Evolutionary conservation across 352 stramenopile species (phyloP), one percentile per base, ranked within the genome.

Genomic region (Phytophthora aleatoria): DNA sequence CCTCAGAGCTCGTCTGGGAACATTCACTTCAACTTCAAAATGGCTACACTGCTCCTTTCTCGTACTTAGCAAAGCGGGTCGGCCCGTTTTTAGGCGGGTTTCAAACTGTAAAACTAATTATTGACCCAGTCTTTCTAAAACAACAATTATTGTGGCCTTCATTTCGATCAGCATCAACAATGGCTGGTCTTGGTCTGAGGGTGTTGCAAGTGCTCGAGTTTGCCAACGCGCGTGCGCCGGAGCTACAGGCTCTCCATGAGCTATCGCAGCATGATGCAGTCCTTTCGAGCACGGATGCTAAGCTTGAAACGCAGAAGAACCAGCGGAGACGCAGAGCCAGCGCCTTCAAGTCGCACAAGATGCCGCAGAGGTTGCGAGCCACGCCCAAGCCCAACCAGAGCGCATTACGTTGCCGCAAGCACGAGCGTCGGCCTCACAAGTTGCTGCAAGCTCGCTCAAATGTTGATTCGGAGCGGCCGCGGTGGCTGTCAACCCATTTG

Each of bases 161-260:
- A 20, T 20, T 20, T 20, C 20, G 20, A 20, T 20, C 20, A 20
- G 20, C 12, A 41, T 16, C 35, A 41, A n/a, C 2, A 64, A 75
- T 72, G 70, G 54, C 58, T 72, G 69, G 65, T 16, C 61, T 89
- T 5, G 84, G 82, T 48, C 79, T 78, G 31, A 77, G 82, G 57
- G 75, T 94, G 59, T 53, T 90, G 44, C 81, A 92, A 64, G 86
- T 94, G 81, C 83, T 94, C 31, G 80, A 92, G 33, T 92, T 94
- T 52, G 83, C 86, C 20, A 73, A 63, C 33, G 78, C 80, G 35
- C 85, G 85, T 30, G 85, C 83, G 38, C 79, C 79, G 7, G 85
- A 94, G 77, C 82, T 94, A 8, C 76, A 88, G 61, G 81, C 83
- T 51, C 73, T 94, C 41, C 79, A 91, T 7, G 83, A 92, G 41